Conservation (phyloP, 2,329 filamentous ascomycete species). For the Trichoderma sp. region DNA sequence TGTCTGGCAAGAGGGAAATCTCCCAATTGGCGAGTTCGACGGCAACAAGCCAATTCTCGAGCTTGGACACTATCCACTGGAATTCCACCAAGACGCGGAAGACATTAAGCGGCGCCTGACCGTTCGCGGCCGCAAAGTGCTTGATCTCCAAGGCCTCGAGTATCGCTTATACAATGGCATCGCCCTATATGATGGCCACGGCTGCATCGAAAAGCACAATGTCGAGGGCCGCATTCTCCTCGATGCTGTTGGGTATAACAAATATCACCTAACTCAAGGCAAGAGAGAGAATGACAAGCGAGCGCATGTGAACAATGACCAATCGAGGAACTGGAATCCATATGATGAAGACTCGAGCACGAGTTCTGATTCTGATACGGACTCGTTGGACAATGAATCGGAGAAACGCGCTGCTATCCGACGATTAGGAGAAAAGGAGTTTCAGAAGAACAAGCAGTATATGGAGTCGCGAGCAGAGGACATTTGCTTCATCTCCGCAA, state of each 20-base stretch:
- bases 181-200: conserved; percentile 37
- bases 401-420: conserved; percentile 30
- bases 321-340: conserved; percentile 5
- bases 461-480: conserved; percentile 46
- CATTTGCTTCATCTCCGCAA: conserved; percentile 47
- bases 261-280: conserved; percentile 44
- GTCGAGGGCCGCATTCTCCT: conserved; percentile 48
- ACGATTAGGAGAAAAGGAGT: conserved; percentile 41
- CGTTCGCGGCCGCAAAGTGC: conserved; percentile 44
- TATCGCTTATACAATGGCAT: conserved; percentile 50
- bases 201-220: conserved; percentile 39
- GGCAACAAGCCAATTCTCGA: conserved; percentile 49
- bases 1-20: conserved; percentile 43
- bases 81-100: conserved; percentile 40
- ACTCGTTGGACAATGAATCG: conserved; percentile 22
- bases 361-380: conserved; percentile 9
- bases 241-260: conserved; percentile 49
- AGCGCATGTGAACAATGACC: conserved; percentile 35
- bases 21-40: conserved; percentile 41
- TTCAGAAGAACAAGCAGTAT: conserved; percentile 45
- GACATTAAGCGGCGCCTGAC: conserved; percentile 39
- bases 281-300: conserved; percentile 38
- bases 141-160: conserved; percentile 48
- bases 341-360: conserved; percentile 3
- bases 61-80: conserved; percentile 45